phyloP scores from a whole-genome alignment of 1,139 yeast species.

The Hemisphaericaspora subhashii region DNA sequence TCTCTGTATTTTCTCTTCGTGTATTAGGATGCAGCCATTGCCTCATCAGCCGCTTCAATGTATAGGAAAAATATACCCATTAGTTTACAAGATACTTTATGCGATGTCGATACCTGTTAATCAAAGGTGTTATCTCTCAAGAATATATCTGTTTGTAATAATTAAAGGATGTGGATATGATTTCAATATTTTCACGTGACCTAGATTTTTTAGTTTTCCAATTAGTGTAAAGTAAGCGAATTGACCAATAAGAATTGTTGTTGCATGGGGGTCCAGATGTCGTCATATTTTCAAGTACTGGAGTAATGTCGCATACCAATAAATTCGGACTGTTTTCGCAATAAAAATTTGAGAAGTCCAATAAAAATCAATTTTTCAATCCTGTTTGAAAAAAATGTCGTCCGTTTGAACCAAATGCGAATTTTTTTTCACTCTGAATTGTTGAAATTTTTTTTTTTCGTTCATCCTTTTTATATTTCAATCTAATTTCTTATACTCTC shows the following conservation, averaged over 20 bases:
- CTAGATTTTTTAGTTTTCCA: neutral
- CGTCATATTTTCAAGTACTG: neutral
- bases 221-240: neutral
- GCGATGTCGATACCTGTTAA: too few species aligned
- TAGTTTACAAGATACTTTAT: too few species aligned
- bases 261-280: neutral
- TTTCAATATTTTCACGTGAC: constrained; percentile 4
- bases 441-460: constrained; percentile 8
- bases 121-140: too few species aligned
- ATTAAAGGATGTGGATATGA: neutral
- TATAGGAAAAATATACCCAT: too few species aligned
- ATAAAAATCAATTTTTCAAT: constrained; percentile 1
- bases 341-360: neutral
- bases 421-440: constrained; percentile 2
- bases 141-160: too few species aligned
- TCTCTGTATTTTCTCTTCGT: too few species aligned
- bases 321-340: constrained; percentile 1
- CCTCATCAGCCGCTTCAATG: too few species aligned
- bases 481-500: constrained; percentile 10
- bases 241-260: constrained; percentile 1
- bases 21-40: too few species aligned
- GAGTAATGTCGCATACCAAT: neutral
- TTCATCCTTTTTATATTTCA: constrained; percentile 7
- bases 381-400: neutral
- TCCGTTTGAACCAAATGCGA: neutral